Percentiles rank a stretch among this genome's conserved stretches.
These are phyloP conservation scores for Tuber indicum DNA, from an alignment of 495 filamentous ascomycete species.

Conservation along the genomic window DNA sequence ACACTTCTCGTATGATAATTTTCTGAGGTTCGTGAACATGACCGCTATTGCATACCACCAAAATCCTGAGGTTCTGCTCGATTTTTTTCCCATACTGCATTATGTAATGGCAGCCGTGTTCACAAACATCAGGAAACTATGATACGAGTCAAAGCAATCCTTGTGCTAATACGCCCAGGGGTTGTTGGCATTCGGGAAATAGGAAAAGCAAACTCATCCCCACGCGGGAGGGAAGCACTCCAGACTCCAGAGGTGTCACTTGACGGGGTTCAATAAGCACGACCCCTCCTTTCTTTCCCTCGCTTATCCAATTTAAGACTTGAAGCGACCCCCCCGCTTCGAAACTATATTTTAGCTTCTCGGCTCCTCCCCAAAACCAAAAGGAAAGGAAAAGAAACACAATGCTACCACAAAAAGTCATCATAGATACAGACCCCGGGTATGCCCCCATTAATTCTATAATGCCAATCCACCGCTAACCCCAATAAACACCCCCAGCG, in stretches of 20 bases:
- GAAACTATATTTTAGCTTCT: background rate
- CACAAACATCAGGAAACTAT: too few species aligned
- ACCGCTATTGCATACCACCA: too few species aligned
- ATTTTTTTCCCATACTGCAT: too few species aligned
- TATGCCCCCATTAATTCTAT: background rate
- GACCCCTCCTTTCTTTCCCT: background rate
- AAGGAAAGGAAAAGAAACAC: background rate
- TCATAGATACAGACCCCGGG: slow-evolving; percentile 91
- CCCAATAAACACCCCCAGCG: slow-evolving; percentile 51
- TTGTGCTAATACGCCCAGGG: background rate
- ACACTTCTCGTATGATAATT: background rate
- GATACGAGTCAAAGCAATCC: background rate
- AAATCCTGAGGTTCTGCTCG: too few species aligned
- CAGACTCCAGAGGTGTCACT: background rate
- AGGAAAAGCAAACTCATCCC: background rate
- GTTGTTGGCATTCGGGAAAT: background rate
- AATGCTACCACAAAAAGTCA: slow-evolving; percentile 64
- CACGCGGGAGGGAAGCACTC: background rate
- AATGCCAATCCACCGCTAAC: background rate
- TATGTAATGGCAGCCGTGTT: too few species aligned
- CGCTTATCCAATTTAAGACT: background rate
- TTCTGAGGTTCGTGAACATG: too few species aligned
- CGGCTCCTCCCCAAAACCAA: background rate
- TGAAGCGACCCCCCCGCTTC: background rate
- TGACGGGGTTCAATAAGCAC: background rate